Conservation (phyloP, 768 basidiomycete species). For the Hebeloma cylindrosporum region DNA sequence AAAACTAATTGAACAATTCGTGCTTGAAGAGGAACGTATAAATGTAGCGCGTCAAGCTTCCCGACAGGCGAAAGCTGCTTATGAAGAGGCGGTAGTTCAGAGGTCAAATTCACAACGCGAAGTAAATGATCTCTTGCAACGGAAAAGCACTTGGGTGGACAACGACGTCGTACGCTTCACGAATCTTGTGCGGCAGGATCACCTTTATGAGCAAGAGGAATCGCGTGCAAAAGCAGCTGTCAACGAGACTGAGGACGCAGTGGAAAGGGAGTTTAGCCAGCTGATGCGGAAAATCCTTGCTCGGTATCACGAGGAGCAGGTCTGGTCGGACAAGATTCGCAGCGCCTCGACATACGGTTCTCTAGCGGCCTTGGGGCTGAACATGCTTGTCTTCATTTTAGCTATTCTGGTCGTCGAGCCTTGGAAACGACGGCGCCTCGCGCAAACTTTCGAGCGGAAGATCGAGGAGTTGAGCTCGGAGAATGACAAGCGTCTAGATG, state of each 20-base stretch:
- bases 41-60: constrained; percentile 65
- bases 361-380: constrained; percentile 80
- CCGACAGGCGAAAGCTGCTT: constrained; percentile 67
- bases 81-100: constrained; percentile 75
- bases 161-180: constrained; percentile 87
- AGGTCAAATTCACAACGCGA: constrained; percentile 90
- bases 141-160: constrained; percentile 93
- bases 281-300: constrained; percentile 87
- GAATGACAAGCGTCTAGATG: constrained; percentile 49
- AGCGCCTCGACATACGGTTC: constrained; percentile 94
- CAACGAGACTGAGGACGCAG: constrained; percentile 68
- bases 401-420: constrained; percentile 94
- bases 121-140: constrained; percentile 91
- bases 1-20: neutral
- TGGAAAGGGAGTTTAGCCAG: constrained; percentile 85
- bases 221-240: constrained; percentile 64
- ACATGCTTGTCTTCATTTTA: constrained; percentile 85
- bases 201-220: constrained; percentile 82
- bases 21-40: constrained; percentile 69
- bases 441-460: constrained; percentile 87
- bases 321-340: constrained; percentile 99
- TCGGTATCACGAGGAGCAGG: constrained; percentile 97
- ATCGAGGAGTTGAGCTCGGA: constrained; percentile 64
- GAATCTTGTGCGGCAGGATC: constrained; percentile 86
- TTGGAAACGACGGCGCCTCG: constrained; percentile 87